phyloP scores from a whole-genome alignment of 164 flowering plant species.

The Vitis rupestris region DNA sequence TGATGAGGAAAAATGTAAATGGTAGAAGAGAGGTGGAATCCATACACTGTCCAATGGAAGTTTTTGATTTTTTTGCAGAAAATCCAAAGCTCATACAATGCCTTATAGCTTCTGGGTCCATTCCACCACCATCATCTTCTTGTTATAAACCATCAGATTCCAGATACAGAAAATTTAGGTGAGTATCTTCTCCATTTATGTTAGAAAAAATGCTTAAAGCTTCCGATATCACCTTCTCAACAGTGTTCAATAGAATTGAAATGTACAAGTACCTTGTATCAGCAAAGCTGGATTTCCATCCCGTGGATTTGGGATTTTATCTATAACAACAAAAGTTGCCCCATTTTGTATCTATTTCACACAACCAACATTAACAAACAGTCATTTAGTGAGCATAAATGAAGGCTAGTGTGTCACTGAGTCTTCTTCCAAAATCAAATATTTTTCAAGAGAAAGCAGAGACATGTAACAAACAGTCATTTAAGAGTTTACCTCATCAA shows the following conservation, averaged over 20 bases:
- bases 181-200: not conserved
- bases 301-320: constrained; percentile 45
- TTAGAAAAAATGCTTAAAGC: not conserved
- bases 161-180: constrained; percentile 8
- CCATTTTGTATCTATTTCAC: constrained; percentile 53
- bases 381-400: not conserved
- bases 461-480: not conserved
- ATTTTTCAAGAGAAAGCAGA: not conserved
- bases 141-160: constrained; percentile 4
- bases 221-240: constrained; percentile 6
- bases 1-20: not conserved
- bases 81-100: constrained; percentile 68
- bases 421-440: too few species aligned
- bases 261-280: constrained; percentile 46
- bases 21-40: constrained; percentile 1
- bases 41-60: constrained; percentile 55
- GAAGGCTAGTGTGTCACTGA: not conserved
- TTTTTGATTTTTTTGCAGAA: constrained; percentile 51
- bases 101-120: constrained; percentile 59
- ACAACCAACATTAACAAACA: not conserved
- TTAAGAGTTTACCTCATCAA: constrained; percentile 2
- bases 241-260: not conserved
- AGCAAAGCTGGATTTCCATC: constrained; percentile 52
- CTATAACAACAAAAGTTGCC: constrained; percentile 55
- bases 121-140: constrained; percentile 72